These are phyloP conservation scores for Rubus parviflorus DNA, from an alignment of 306 rosid genomes.

Conservation along the genomic window DNA sequence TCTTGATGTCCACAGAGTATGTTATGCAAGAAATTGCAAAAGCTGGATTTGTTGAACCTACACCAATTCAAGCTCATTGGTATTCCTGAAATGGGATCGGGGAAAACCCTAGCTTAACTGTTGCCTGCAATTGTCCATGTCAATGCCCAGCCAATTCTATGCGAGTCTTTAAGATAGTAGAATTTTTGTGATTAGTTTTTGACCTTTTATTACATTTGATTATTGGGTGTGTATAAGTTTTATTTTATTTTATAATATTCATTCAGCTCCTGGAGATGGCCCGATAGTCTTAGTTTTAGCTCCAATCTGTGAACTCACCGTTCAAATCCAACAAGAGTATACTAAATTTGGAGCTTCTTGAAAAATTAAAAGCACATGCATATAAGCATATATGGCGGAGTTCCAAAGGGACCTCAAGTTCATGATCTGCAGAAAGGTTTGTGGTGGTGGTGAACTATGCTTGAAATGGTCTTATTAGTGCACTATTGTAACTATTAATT, in stretches of 20 bases:
- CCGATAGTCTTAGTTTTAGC: conserved; percentile 95
- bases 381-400: conserved; percentile 98
- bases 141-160: conserved; percentile 91
- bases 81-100: conserved; percentile 98
- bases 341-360: conserved; percentile 97
- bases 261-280: conserved; percentile 94
- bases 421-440: conserved; percentile 97
- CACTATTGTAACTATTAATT: not conserved
- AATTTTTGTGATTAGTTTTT: not conserved
- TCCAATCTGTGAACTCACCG: conserved; percentile 97
- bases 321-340: conserved; percentile 92
- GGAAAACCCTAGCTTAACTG: conserved; percentile 94
- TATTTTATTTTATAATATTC: conserved; percentile 10
- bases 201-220: not conserved
- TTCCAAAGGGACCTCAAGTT: conserved; percentile 99
- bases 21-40: conserved; percentile 79
- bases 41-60: conserved; percentile 95
- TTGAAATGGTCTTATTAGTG: conserved; percentile 5
- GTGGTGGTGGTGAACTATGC: conserved; percentile 43
- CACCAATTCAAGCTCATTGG: conserved; percentile 98
- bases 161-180: conserved; percentile 40
- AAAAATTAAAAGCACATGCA: conserved; percentile 90
- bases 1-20: conserved; percentile 53
- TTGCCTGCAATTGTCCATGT: conserved; percentile 98
- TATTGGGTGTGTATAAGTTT: not conserved